Conservation (phyloP, 306 rosid genomes). For the Vigna reflexopilosa region DNA sequence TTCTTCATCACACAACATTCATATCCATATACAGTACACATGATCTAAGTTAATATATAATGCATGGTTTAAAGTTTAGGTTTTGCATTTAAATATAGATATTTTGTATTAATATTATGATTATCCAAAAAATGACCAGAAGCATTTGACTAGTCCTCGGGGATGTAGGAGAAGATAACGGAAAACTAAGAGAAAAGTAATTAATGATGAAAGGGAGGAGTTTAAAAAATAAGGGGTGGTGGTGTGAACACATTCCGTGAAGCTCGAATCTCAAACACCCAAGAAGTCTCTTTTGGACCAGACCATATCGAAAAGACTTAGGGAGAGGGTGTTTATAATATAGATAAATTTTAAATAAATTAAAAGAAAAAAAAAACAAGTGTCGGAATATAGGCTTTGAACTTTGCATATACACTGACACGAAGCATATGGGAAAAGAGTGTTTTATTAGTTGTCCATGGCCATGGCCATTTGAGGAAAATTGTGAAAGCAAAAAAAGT, state of each 20-base stretch:
- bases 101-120: too few species aligned
- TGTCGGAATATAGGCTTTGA: slow-evolving; percentile 55
- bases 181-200: slow-evolving; percentile 29
- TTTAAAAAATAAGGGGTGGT: slow-evolving; percentile 29
- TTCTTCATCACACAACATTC: slow-evolving; percentile 28
- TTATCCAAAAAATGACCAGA: too few species aligned
- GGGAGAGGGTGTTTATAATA: not conserved
- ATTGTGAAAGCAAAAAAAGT: slow-evolving; percentile 45
- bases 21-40: slow-evolving; percentile 38
- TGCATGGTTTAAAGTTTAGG: too few species aligned
- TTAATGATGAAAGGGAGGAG: too few species aligned
- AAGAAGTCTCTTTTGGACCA: slow-evolving; percentile 61
- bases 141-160: slow-evolving; percentile 35
- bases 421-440: slow-evolving; percentile 49
- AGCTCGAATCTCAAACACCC: slow-evolving; percentile 80
- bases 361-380: not conserved
- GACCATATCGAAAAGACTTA: slow-evolving; percentile 43
- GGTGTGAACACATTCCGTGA: slow-evolving; percentile 55
- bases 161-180: slow-evolving; percentile 38
- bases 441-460: slow-evolving; percentile 41
- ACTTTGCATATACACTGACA: slow-evolving; percentile 64
- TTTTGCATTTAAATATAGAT: too few species aligned
- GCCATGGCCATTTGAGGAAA: slow-evolving; percentile 39
- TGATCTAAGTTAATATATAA: slow-evolving; percentile 2
- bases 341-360: too few species aligned